These are phyloP conservation scores for Rhizophora mangle DNA, from an alignment of 345 rosid species.

Conservation along the genomic window DNA sequence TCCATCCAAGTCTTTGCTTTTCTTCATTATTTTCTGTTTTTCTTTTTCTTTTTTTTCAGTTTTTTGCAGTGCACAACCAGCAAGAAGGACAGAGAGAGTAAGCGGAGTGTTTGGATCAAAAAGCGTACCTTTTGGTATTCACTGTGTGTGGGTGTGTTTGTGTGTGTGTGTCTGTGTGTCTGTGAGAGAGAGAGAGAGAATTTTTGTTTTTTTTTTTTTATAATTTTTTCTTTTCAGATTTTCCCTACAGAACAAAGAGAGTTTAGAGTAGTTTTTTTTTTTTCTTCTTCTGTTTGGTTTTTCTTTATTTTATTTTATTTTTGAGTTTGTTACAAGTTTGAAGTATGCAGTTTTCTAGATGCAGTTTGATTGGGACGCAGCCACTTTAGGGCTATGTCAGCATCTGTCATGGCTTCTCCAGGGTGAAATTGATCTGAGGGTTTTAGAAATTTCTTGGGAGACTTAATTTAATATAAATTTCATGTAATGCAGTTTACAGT, in stretches of 20 bases:
- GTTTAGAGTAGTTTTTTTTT: no score
- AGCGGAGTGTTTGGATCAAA: conserved; percentile 10
- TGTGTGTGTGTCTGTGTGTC: neutral
- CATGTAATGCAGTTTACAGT: no score
- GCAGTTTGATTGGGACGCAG: no score
- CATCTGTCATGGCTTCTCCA: no score
- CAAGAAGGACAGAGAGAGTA: conserved; percentile 4
- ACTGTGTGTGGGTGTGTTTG: neutral
- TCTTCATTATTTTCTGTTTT: conserved; percentile 2
- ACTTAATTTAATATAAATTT: no score
- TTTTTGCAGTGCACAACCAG: conserved; percentile 2
- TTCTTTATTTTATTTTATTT: no score
- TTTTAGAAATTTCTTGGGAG: no score
- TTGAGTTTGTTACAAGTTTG: no score
- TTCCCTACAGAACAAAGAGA: neutral
- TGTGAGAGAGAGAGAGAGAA: neutral
- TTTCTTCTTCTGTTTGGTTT: no score
- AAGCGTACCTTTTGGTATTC: conserved; percentile 2
- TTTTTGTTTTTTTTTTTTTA: neutral
- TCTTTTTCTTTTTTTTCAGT: neutral
- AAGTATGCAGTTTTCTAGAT: no score
- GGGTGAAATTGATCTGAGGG: no score
- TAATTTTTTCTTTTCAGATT: neutral
- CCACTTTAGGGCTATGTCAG: no score
- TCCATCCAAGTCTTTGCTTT: neutral